Evolutionary conservation across 257 asterid species (phyloP), one percentile per base, ranked within the genome.

Genomic region (Marsdenia floribunda): DNA sequence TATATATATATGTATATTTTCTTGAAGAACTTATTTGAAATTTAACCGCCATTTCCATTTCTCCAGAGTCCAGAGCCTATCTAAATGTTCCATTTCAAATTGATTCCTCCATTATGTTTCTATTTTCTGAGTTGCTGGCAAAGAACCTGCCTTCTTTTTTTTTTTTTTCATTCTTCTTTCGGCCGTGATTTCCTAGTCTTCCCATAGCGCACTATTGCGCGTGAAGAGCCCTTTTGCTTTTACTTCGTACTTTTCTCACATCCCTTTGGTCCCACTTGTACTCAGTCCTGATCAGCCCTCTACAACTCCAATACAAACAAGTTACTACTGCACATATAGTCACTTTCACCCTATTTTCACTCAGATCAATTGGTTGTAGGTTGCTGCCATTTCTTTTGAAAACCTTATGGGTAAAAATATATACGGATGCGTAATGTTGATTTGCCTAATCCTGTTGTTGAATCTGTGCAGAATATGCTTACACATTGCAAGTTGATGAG

Each of bases 401-500:
- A 44, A 44, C 12, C 49, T 44, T 44, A 6, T 8, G 49, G 49
- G 49, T 44, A 44, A 44, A 44, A 44, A 6, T 7, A 44, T 44
- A 0, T 8, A 44, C 49, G 49, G 49, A 7, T 44, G 10, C 1
- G 49, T 44, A 7, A 44, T 44, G 49, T 40, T 15, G 9, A 66
- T 66, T 38, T 9, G 21, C 13, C 65, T 66, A 5, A 37, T 47
- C 8, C 24, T 11, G 70, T 49, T 5, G 19, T 37, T 57, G 54
- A 18, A 37, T 53, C 52, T 29, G 22, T 80, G 70, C 86, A 94
- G 99, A 94, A 73, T 94, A 94, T 73, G 99, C 97, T 0, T 92
- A 92, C 83, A 90, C 99, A 0, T 79, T 92, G 50, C 98, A 92
- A 80, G 99, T 94, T 0, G 99, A 94, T 11, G 99, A 90, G 85